Evolutionary conservation across 768 basidiomycete genomes (phyloP), one percentile per base, ranked within the genome.

Genomic region (Naganishia antarctica): DNA sequence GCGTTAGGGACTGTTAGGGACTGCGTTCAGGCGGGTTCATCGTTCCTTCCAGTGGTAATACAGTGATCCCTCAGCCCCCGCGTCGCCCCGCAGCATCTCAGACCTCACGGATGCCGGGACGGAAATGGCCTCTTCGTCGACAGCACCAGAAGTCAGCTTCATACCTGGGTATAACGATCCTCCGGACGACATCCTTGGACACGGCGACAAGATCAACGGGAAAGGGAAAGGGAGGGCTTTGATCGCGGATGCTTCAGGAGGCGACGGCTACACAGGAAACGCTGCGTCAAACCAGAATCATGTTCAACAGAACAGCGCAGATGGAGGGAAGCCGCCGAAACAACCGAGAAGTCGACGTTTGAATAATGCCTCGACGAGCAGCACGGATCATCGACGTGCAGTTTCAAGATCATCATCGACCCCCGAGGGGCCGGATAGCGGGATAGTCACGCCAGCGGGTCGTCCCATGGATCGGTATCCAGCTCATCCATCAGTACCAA

Each of bases 261-360:
- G 40, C 32, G 53, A 57, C 3, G 53, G 40, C 11, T 1, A 13
- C 15, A 26, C 4, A 11, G 53, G 18, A 12, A 41, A n/a, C 50
- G 31, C 50, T 0, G n/a, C 31, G 12, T n/a, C 11, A 6, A 6
- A 15, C 3, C 11, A 26, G n/a, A 31, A 51, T 34, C 15, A 32
- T 8, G 4, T 2, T 23, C 13, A 57, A 12, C 1, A 41, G 34
- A 26, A 4, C 23, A 37, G 28, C 23, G 28, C 21, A 25, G 26
- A 57, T 18, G 53, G 37, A 25, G 9, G 37, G 34, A 37, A 57
- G 9, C 34, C 53, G 31, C 53, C 53, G 40, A 57, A 40, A 57
- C 53, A 57, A 37, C 53, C 53, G 37, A 57, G 53, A 57, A 57
- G 37, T 26, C 53, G 53, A 40, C 53, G 34, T 3, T 9, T 57